Base-by-base conservation (phyloP, 192 early-diverging fungal genomes). In the Rhizoclosmatium globosum region DNA sequence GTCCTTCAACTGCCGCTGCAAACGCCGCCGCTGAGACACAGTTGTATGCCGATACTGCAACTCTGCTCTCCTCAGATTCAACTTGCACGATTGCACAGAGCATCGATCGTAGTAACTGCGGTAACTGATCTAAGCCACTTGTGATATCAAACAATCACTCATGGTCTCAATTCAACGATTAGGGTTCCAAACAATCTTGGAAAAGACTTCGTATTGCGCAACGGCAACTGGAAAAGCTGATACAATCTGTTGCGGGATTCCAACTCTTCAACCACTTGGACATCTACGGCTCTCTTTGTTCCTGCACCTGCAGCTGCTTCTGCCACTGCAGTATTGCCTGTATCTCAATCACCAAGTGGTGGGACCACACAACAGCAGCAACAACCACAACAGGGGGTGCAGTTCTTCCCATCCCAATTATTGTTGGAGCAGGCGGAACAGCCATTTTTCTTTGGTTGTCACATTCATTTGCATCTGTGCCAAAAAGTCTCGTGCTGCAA, bases 81-180 rank as follows among this genome's bases (percentile, higher is more conserved):
- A 21, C 4, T 11, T 68, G 67, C 45, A 7, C 45, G 38, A 11
- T 68, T 19, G 67, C 31, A 13, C 67, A 42, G 31, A 11, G 31
- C 13, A 43, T 6, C 31, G 67, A 68, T 46, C 67, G 67, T 42
- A 11, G 9, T 3, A 21, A 74, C 50, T 74, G 73, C 60, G 73
- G 73, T 45, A 53, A 7, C 31, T 31, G 31, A 31, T 19, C 38
- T 64, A 64, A 64, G 39, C 38, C 13, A 31, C 62, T 2, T 39
- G 38, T 64, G n/a, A 64, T 38, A 39, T 13, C 62, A 64, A 39
- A 64, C 39, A 13, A 64, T 31, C 13, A 4, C 62, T 38, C 13
- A 39, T 64, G 21, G 13, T 2, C 1, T 31, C 62, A 64, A 31
- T 31, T 31, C 31, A 31, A 31, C 31, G 31, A 31, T 31, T 31